These are phyloP conservation scores for Prunella vulgaris DNA, from an alignment of 257 asterid genomes.

Conservation along the genomic window DNA sequence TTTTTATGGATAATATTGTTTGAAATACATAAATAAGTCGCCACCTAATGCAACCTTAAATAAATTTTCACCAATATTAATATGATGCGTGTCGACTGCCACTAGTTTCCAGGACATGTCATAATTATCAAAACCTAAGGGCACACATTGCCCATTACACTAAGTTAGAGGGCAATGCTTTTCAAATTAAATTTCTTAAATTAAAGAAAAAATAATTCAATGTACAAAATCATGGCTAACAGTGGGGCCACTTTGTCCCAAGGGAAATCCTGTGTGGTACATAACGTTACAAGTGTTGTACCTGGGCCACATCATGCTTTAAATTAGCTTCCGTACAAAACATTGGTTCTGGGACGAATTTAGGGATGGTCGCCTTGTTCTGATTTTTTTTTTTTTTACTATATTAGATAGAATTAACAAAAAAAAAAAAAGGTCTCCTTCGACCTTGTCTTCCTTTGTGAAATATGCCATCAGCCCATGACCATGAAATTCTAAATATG, in stretches of 20 bases:
- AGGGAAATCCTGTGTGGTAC: neutral
- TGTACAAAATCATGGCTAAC: constrained; percentile 2
- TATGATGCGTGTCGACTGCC: neutral
- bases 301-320: no score
- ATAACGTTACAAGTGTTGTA: neutral
- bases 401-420: no score
- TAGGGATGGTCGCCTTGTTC: no score
- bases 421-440: no score
- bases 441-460: no score
- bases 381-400: no score
- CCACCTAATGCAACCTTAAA: neutral
- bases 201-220: neutral
- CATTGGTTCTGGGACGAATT: no score
- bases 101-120: neutral
- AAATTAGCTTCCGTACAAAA: no score
- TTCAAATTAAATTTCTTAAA: neutral
- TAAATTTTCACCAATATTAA: neutral
- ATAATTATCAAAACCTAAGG: neutral
- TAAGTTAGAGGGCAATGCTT: constrained; percentile 10
- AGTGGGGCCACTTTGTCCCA: neutral
- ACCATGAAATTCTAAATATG: no score
- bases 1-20: no score
- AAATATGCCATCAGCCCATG: no score
- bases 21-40: no score
- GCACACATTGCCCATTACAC: constrained; percentile 3